Conservation (phyloP, 495 filamentous ascomycete species). For the Schizothecium vesticola region DNA sequence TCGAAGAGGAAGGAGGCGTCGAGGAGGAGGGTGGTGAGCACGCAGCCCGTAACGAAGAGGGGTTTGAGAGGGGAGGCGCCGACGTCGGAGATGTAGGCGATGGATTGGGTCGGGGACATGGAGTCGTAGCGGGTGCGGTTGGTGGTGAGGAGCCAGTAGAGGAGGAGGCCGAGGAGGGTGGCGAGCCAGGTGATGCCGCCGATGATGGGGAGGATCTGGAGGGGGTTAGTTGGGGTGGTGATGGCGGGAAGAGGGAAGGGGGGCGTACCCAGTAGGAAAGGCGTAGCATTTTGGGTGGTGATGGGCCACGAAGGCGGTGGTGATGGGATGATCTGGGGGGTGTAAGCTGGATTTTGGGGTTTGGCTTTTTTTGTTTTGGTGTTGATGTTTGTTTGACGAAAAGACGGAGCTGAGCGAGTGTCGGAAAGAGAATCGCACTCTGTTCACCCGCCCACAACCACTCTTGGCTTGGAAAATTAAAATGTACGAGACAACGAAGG, state of each 20-base stretch:
- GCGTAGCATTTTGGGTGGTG: conserved; percentile 21
- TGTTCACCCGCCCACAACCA: not conserved
- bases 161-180: conserved; percentile 46
- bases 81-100: conserved; percentile 86
- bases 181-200: conserved; percentile 76
- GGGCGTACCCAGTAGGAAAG: conserved; percentile 52
- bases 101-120: conserved; percentile 59
- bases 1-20: conserved; percentile 77
- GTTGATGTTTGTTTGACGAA: not conserved
- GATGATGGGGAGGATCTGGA: conserved; percentile 75
- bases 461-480: not conserved
- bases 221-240: conserved; percentile 23
- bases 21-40: conserved; percentile 75
- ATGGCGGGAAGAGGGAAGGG: not conserved
- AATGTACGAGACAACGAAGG: not conserved
- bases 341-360: not conserved
- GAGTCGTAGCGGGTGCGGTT: conserved; percentile 58
- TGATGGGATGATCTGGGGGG: not conserved
- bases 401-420: not conserved
- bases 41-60: conserved; percentile 77
- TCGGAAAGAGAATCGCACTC: not conserved
- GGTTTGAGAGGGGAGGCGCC: conserved; percentile 67
- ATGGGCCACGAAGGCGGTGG: not conserved
- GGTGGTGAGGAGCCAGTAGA: conserved; percentile 58
- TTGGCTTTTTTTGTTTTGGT: not conserved